Conservation (phyloP, 192 early-diverging fungal species). For the Anaeromyces robustus region DNA sequence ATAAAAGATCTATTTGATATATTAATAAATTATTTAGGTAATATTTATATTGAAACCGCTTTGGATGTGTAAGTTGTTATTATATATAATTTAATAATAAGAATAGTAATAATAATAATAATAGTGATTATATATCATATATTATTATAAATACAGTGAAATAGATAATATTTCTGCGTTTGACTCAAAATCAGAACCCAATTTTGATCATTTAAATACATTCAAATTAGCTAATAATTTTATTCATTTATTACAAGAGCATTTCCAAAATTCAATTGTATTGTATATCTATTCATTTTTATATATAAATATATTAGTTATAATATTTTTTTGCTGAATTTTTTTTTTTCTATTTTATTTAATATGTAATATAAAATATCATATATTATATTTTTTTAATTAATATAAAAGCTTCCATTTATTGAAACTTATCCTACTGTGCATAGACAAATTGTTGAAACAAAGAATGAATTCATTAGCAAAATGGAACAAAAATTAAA, state of each 20-base stretch:
- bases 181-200: constrained; percentile 46
- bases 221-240: constrained; percentile 52
- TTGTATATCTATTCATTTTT: no score
- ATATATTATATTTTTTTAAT: constrained; percentile 1
- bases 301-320: no score
- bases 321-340: no score
- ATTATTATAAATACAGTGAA: constrained; percentile 28
- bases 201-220: constrained; percentile 39
- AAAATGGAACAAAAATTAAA: constrained; percentile 69
- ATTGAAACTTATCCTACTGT: constrained; percentile 48
- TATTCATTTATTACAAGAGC: constrained; percentile 59
- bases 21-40: constrained; percentile 63
- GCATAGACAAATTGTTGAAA: constrained; percentile 69
- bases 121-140: background rate
- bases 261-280: constrained; percentile 64
- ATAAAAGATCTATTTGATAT: constrained; percentile 52
- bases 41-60: constrained; percentile 65
- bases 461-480: constrained; percentile 81
- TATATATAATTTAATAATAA: background rate
- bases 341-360: no score
- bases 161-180: constrained; percentile 34
- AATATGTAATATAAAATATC: no score
- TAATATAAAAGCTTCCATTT: constrained; percentile 38
- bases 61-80: constrained; percentile 48
- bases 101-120: constrained; percentile 4